Evolutionary conservation across 2,329 filamentous ascomycete species (phyloP), one percentile per base, ranked within the genome.

Genomic region (Fusarium cicatricum): DNA sequence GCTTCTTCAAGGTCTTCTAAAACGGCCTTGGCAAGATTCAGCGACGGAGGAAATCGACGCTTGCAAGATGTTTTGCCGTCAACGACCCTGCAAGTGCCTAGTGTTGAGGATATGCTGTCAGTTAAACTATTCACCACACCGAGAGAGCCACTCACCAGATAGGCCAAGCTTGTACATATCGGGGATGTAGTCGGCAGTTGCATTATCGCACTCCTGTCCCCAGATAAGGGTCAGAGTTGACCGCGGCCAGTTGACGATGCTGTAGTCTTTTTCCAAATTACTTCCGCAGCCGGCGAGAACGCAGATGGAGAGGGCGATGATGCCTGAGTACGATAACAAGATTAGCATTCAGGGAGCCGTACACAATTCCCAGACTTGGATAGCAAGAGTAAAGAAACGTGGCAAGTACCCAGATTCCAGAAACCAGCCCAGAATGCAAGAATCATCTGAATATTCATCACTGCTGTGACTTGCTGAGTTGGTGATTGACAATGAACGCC

Each of bases 181-280:
- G 0, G 61, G 61, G 12, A 64, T 61, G 2, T 53, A 34, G 8
- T 46, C 11, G 5, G 33, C 54, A 0, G 60, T 64, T 3, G 47
- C 54, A 11, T 47, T 31, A 7, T 34, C 41, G 15, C 63, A 66
- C 5, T 62, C 63, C 11, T 45, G 4, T 14, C 51, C 57, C 57
- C 54, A 66, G 17, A 62, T 19, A 3, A 66, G 57, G 1, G 32
- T 33, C 17, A 66, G 42, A 0, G 60, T 62, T 14, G 48, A 51
- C n/a, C 49, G 52, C 1, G 63, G 58, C 63, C 63, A 66, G 26
- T 64, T 61, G 33, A 66, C 15, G 11, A 66, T 46, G 26, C 50
- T 55, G 31, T 57, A 65, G 19, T 56, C 64, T 16, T 34, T 55
- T 12, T 64, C 62, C n/a, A 50, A 50, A 1, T 37, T 48, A 2